Percentiles rank a stretch among this genome's conserved stretches.
phyloP scores from a whole-genome alignment of 2,329 filamentous ascomycete species.

The Didymella lethalis region DNA sequence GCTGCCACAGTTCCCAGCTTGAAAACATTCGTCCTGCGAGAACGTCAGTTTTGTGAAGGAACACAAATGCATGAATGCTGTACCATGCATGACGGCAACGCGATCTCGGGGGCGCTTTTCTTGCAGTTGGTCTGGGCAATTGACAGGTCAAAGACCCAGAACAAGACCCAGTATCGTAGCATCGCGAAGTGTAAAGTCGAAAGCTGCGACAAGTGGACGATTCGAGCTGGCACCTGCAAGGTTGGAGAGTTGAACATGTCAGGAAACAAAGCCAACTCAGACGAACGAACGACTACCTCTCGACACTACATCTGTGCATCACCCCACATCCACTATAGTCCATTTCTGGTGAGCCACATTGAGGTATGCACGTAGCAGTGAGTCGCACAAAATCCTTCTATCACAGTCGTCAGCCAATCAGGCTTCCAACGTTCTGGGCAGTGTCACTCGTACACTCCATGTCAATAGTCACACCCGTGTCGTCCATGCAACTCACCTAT shows the following conservation, averaged over 20 bases:
- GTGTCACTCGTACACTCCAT: neutral
- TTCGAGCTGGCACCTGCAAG: neutral
- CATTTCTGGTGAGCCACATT: neutral
- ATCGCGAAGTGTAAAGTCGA: neutral
- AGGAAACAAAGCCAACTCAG: neutral
- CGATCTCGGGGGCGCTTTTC: neutral
- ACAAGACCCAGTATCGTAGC: neutral
- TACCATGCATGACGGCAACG: conserved; percentile 11
- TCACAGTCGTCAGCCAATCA: neutral
- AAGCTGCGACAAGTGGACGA: too few relatives aligned
- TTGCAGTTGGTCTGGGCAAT: neutral
- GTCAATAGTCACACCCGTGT: conserved; percentile 2
- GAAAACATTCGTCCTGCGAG: neutral
- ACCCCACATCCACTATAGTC: neutral
- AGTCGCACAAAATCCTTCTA: neutral
- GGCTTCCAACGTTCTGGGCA: neutral
- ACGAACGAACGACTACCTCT: neutral
- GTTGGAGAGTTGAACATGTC: neutral
- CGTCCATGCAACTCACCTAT: neutral
- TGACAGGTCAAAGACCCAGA: neutral
- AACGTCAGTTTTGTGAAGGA: neutral
- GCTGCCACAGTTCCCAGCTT: neutral
- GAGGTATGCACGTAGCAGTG: neutral
- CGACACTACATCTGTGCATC: neutral
- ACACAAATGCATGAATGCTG: neutral